Conservation (phyloP, 1,139 yeast genomes). For the Lodderomyces elongisporus region DNA sequence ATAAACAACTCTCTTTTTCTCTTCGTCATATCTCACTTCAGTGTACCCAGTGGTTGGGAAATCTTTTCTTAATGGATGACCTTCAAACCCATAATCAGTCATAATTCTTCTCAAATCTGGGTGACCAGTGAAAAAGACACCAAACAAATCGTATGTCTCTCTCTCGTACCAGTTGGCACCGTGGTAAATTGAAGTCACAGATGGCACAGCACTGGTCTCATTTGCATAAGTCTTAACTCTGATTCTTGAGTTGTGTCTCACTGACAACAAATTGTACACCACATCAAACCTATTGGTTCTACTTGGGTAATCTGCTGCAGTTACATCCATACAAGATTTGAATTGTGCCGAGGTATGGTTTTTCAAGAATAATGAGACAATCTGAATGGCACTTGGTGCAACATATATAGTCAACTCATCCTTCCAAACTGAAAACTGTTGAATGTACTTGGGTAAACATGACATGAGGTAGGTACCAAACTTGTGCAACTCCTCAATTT, state of each 20-base stretch:
- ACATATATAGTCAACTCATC: constrained; percentile 77
- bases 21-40: constrained; percentile 86
- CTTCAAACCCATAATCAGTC: constrained; percentile 92
- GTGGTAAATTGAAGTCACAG: constrained; percentile 61
- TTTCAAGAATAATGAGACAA: constrained; percentile 63
- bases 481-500: constrained; percentile 70
- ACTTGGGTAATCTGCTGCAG: constrained; percentile 84
- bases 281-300: constrained; percentile 84
- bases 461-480: constrained; percentile 79
- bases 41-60: constrained; percentile 92
- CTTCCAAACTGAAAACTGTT: constrained; percentile 86
- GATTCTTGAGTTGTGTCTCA: constrained; percentile 81
- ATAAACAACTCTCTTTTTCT: constrained; percentile 82
- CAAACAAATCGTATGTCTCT: constrained; percentile 82
- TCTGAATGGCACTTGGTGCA: constrained; percentile 72
- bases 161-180: constrained; percentile 92
- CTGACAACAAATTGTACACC: constrained; percentile 75
- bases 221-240: constrained; percentile 87
- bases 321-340: constrained; percentile 73
- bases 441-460: constrained; percentile 76
- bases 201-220: constrained; percentile 79
- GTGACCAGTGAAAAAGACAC: constrained; percentile 82
- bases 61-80: constrained; percentile 87
- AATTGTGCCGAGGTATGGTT: constrained; percentile 80
- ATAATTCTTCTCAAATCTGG: constrained; percentile 87